A percentile compares a stretch with the other conserved stretches of the same genome.
phyloP scores from a whole-genome alignment of 192 early-diverging fungal genomes.

The Coemansia sp. region DNA sequence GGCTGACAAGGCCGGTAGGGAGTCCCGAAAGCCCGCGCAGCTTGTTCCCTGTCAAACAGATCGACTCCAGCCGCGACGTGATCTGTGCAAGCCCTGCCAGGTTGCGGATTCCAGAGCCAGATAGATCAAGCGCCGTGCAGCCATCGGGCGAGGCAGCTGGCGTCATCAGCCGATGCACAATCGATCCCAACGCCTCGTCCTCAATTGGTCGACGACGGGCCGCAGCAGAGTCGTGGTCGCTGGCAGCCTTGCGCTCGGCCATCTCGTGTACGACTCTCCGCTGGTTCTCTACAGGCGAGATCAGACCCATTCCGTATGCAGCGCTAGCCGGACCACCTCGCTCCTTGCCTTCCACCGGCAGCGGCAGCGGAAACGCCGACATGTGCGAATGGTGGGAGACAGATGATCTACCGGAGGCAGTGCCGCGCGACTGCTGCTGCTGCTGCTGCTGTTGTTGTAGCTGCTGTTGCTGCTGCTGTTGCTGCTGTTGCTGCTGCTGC shows the following conservation, averaged over 20 bases:
- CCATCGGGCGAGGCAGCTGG: conserved; percentile 45
- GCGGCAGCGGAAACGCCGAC: conserved; percentile 43
- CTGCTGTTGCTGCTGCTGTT: background rate
- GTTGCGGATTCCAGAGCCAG: conserved; percentile 45
- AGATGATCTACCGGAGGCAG: conserved; percentile 34
- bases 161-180: conserved; percentile 48
- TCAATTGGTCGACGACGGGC: conserved; percentile 25
- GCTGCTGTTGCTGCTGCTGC: background rate
- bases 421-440: conserved; percentile 15
- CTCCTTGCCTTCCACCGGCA: conserved; percentile 20
- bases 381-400: conserved; percentile 36
- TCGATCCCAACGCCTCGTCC: conserved; percentile 48
- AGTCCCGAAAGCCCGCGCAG: conserved; percentile 41
- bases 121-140: conserved; percentile 41
- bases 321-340: background rate
- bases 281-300: conserved; percentile 47
- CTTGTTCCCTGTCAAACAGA: conserved; percentile 44
- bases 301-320: conserved; percentile 37
- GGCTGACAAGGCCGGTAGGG: conserved; percentile 39
- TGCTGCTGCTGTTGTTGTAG: background rate
- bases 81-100: conserved; percentile 42
- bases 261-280: conserved; percentile 40
- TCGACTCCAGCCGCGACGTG: conserved; percentile 45
- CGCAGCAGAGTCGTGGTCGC: conserved; percentile 14
- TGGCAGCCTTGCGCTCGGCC: conserved; percentile 31